Evolutionary conservation across 768 basidiomycete genomes (phyloP).

Genomic region (Russula olivacea): DNA sequence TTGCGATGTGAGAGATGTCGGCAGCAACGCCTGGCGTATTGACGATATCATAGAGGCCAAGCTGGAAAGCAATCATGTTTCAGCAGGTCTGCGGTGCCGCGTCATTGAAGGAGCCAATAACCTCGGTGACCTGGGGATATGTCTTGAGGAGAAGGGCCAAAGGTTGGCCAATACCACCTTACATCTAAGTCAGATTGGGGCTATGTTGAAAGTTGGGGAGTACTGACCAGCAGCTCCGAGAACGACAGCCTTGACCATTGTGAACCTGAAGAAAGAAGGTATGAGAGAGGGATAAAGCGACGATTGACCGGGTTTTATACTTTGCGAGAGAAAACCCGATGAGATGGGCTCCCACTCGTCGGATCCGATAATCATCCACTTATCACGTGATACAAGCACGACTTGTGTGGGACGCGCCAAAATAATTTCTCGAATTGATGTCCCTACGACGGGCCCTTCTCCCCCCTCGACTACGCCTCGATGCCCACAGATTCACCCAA

Average conservation of each 20-base stretch:
- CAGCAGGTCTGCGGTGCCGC: background rate
- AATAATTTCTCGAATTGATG: background rate
- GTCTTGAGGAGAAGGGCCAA: conserved; percentile 86
- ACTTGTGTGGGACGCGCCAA: background rate
- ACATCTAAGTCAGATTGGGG: conserved; percentile 9
- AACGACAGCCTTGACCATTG: conserved; percentile 80
- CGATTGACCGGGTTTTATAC: conserved; percentile 1
- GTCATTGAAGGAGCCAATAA: conserved; percentile 28
- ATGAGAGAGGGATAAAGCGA: conserved; percentile 6
- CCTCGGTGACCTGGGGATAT: conserved; percentile 76
- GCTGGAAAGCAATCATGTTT: conserved; percentile 38
- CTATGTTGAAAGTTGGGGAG: background rate
- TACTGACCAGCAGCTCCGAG: conserved; percentile 87
- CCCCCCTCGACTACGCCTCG: background rate
- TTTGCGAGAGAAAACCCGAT: background rate
- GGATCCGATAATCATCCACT: conserved; percentile 2
- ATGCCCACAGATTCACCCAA: background rate
- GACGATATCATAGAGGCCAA: conserved; percentile 92
- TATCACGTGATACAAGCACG: background rate
- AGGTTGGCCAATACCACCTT: conserved; percentile 96
- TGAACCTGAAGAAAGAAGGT: conserved; percentile 6
- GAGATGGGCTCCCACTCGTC: background rate
- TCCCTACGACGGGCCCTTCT: background rate
- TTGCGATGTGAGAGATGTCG: conserved; percentile 91
- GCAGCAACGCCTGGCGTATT: conserved; percentile 96